Percentiles rank a stretch among this genome's conserved stretches.
phyloP scores from a whole-genome alignment of 768 basidiomycete genomes.

The Tricholoma furcatifolium region DNA sequence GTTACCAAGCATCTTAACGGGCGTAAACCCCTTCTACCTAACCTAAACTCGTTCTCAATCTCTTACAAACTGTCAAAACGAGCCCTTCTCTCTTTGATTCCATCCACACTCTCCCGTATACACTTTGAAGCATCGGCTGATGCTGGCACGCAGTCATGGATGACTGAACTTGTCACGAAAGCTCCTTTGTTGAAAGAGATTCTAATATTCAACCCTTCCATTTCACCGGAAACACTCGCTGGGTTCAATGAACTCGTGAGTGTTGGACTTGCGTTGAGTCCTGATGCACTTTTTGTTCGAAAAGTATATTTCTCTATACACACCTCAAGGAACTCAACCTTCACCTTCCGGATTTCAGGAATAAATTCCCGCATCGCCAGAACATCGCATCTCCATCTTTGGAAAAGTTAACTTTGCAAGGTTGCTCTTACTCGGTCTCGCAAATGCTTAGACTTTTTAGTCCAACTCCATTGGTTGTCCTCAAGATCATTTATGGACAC shows the following conservation, averaged over 20 bases:
- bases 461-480: neutral
- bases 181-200: neutral
- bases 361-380: neutral
- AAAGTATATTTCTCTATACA: neutral
- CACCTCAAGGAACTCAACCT: neutral
- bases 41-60: neutral
- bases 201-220: neutral
- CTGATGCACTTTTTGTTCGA: no score
- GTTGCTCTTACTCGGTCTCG: neutral
- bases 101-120: neutral
- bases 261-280: no score
- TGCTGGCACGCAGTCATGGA: neutral
- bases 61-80: no score
- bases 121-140: neutral
- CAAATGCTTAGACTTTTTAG: neutral
- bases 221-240: neutral
- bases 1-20: neutral
- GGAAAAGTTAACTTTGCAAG: neutral
- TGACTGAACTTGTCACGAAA: neutral
- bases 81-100: slow-evolving; percentile 1
- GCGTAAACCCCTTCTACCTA: neutral
- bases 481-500: neutral
- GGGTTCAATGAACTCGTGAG: neutral
- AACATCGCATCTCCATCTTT: neutral
- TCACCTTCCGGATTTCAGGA: neutral